A percentile compares a stretch with the other conserved stretches of the same genome.
These are phyloP conservation scores for Cytospora piceae DNA, from an alignment of 2,329 filamentous ascomycete species.

Conservation along the genomic window DNA sequence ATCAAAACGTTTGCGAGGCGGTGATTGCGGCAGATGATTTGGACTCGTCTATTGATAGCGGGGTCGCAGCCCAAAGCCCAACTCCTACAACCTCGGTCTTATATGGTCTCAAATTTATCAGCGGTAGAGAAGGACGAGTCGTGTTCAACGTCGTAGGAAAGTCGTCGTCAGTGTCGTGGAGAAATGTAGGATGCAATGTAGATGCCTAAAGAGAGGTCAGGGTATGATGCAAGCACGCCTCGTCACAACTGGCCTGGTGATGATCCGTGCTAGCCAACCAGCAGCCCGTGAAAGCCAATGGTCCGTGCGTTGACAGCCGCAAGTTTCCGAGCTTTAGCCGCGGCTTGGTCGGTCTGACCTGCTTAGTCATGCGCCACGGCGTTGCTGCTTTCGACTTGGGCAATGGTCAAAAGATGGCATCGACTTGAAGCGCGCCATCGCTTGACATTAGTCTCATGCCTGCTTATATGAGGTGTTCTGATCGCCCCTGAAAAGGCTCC, in stretches of 20 bases:
- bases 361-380: conserved; percentile 13
- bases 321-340: conserved; percentile 18
- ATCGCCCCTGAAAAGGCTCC: neutral
- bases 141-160: neutral
- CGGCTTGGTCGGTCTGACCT: neutral
- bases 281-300: conserved; percentile 5
- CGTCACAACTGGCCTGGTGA: conserved; percentile 26
- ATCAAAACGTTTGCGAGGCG: conserved; percentile 16
- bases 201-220: conserved; percentile 25
- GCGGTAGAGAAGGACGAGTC: neutral
- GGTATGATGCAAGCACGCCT: conserved; percentile 31
- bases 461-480: neutral
- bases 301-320: conserved; percentile 10
- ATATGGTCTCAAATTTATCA: neutral
- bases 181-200: conserved; percentile 8
- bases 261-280: conserved; percentile 21
- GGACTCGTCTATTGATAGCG: conserved; percentile 24
- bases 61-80: conserved; percentile 17
- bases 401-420: neutral
- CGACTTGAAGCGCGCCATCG: neutral
- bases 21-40: conserved; percentile 19
- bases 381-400: conserved; percentile 16
- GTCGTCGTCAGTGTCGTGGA: conserved; percentile 26
- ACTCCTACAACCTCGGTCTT: conserved; percentile 7
- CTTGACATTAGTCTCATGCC: conserved; percentile 2